These are phyloP conservation scores for Physcia stellaris DNA, from an alignment of 495 filamentous ascomycete genomes.

Conservation along the genomic window DNA sequence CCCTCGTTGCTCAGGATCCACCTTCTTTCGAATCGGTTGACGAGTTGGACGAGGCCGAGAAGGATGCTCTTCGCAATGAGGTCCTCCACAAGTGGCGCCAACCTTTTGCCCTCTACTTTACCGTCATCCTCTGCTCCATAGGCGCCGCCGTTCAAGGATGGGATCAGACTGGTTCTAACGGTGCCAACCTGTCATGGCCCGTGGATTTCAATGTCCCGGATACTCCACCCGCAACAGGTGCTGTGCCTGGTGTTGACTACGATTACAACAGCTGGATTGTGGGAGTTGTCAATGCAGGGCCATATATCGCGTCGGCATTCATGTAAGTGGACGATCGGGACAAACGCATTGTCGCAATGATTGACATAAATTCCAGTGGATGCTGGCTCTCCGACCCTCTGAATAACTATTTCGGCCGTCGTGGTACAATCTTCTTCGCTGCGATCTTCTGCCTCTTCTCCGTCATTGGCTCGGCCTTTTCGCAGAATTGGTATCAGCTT, in stretches of 20 bases:
- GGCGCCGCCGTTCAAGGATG: conserved; percentile 58
- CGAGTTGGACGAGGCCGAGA: conserved; percentile 42
- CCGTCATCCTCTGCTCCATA: conserved; percentile 55
- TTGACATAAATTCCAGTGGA: no score
- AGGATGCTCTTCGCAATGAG: conserved; percentile 40
- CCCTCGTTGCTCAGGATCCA: conserved; percentile 51
- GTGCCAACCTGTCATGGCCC: conserved; percentile 52
- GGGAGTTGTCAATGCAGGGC: conserved; percentile 45
- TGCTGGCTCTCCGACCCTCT: conserved; percentile 48
- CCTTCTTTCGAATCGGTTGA: conserved; percentile 37
- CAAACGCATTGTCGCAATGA: no score
- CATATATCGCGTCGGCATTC: conserved; percentile 28
- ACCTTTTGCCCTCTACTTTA: conserved; percentile 50
- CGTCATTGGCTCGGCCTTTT: conserved; percentile 40
- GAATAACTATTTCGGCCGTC: conserved; percentile 41
- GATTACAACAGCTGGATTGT: conserved; percentile 43
- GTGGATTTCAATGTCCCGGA: conserved; percentile 42
- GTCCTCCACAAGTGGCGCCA: conserved; percentile 50
- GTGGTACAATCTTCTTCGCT: conserved; percentile 46
- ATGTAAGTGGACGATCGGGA: no score
- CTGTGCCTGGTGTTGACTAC: conserved; percentile 15
- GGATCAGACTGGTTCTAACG: conserved; percentile 67
- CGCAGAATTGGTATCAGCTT: conserved; percentile 45
- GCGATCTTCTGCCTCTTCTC: conserved; percentile 45
- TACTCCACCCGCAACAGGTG: conserved; percentile 1